Evolutionary conservation across 441 rosid species (phyloP).

Genomic region (Corymbia calophylla): DNA sequence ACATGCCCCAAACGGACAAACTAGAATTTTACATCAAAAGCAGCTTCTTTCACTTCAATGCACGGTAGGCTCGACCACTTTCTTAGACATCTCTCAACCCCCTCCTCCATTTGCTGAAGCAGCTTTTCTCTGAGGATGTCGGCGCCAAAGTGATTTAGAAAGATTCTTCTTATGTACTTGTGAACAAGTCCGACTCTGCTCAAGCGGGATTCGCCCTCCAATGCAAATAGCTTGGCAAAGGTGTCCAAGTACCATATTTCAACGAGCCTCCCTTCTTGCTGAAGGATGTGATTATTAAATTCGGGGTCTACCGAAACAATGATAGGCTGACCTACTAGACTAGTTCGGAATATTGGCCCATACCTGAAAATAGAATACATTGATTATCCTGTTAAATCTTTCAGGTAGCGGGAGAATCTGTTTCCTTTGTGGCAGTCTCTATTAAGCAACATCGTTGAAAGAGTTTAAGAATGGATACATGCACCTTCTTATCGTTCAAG

Average conservation of each 20-base stretch:
- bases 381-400: too few relatives aligned
- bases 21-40: neutral
- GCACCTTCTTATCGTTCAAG: neutral
- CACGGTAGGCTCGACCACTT: neutral
- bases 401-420: neutral
- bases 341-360: constrained; percentile 40
- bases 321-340: constrained; percentile 18
- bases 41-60: neutral
- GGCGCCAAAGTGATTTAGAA: neutral
- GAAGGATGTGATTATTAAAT: constrained; percentile 18
- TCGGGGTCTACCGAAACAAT: constrained; percentile 32
- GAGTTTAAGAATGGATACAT: too few relatives aligned
- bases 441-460: too few relatives aligned
- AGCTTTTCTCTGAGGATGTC: neutral
- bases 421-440: neutral
- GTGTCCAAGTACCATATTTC: constrained; percentile 24
- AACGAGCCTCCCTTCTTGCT: constrained; percentile 20
- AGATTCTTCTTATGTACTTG: neutral
- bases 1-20: neutral
- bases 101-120: neutral
- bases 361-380: constrained; percentile 10
- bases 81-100: neutral
- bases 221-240: constrained; percentile 16
- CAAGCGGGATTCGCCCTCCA: constrained; percentile 1
- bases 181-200: neutral